These are phyloP conservation scores for Ganoderma lucidum DNA, from an alignment of 1,284 basidiomycete genomes.

Conservation along the genomic window DNA sequence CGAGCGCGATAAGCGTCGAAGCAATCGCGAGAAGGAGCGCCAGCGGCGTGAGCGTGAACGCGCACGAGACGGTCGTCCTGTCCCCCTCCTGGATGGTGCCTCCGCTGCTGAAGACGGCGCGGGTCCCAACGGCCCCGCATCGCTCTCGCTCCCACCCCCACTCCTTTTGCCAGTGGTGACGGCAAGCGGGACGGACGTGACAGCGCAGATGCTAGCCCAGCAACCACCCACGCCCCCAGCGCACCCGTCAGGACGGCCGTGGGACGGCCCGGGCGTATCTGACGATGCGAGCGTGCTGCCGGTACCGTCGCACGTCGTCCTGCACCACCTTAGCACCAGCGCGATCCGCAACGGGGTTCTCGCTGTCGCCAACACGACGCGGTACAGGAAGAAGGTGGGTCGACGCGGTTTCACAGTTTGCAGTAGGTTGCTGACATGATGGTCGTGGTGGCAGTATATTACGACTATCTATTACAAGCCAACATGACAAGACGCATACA, in stretches of 20 bases:
- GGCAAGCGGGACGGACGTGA: slow-evolving; percentile 52
- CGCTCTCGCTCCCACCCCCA: slow-evolving; percentile 26
- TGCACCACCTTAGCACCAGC: slow-evolving; percentile 96
- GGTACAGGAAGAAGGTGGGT: slow-evolving; percentile 91
- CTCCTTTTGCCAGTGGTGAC: slow-evolving; percentile 49
- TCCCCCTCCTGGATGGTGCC: slow-evolving; percentile 36
- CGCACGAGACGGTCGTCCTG: slow-evolving; percentile 35
- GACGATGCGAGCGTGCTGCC: slow-evolving; percentile 95
- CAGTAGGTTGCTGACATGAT: slow-evolving; percentile 21
- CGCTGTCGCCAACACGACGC: slow-evolving; percentile 92
- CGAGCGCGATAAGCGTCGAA: slow-evolving; percentile 32
- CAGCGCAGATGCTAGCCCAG: slow-evolving; percentile 34
- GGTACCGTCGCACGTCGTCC: slow-evolving; percentile 93
- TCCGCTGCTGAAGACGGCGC: slow-evolving; percentile 21
- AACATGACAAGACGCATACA: slow-evolving; percentile 42
- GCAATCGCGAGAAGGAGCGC: slow-evolving; percentile 32
- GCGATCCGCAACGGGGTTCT: slow-evolving; percentile 95
- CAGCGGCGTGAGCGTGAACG: slow-evolving; percentile 33
- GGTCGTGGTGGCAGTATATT: slow-evolving; percentile 55
- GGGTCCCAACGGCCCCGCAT: slow-evolving; percentile 18
- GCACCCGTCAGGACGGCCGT: slow-evolving; percentile 21
- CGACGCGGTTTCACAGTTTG: not conserved
- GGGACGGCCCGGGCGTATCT: slow-evolving; percentile 59
- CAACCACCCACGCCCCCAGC: slow-evolving; percentile 29
- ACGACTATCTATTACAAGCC: slow-evolving; percentile 75